A percentile compares a stretch with the other conserved stretches of the same genome.
Conservation (phyloP, 2,329 filamentous ascomycete genomes). For the Botrytis paeoniae region DNA sequence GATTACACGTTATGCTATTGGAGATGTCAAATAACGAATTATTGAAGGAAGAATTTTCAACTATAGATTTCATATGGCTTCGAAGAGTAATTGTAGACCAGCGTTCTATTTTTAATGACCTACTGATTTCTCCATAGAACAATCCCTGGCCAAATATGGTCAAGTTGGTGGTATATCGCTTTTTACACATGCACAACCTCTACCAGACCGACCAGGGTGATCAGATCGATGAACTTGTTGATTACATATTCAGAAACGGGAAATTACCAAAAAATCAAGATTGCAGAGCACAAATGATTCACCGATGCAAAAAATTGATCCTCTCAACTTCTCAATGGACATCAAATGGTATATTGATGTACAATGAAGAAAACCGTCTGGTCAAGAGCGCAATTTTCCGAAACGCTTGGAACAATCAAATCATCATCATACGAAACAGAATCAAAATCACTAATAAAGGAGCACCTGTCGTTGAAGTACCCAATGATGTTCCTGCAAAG, state of each 20-base stretch:
- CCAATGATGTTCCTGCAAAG: not conserved
- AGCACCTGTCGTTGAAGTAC: not conserved
- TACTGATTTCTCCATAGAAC: not conserved
- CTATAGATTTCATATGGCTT: not conserved
- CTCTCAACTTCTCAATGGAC: not conserved
- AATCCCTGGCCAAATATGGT: not conserved
- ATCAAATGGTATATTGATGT: not conserved
- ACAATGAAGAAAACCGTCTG: not conserved
- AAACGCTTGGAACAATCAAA: slow-evolving; percentile 6
- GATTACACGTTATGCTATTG: not conserved
- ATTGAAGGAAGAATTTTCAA: not conserved
- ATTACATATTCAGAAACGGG: not conserved
- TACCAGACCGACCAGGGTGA: not conserved
- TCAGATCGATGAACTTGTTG: not conserved
- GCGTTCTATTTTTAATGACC: not conserved
- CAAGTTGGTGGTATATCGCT: slow-evolving; percentile 1
- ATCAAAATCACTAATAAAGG: not conserved
- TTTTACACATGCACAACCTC: not conserved
- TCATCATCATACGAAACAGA: not conserved
- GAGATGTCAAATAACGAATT: not conserved
- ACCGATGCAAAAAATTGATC: not conserved
- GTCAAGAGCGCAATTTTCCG: not conserved
- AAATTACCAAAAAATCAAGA: not conserved
- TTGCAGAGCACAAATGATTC: slow-evolving; percentile 5
- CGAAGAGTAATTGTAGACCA: not conserved